These are phyloP conservation scores for Solidago caesia DNA, from an alignment of 129 eudicot species.

Conservation along the genomic window DNA sequence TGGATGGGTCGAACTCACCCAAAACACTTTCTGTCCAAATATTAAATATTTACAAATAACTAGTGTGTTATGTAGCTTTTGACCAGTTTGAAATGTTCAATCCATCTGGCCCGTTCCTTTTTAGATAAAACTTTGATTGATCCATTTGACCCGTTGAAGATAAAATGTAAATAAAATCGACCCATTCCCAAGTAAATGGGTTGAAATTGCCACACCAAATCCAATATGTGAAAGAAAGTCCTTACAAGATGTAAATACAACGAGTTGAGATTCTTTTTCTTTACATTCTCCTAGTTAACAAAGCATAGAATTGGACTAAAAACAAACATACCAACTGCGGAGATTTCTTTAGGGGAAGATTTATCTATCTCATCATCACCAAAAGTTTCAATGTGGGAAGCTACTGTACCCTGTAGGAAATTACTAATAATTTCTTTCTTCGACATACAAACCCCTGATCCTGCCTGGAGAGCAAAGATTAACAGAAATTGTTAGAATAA, in stretches of 20 bases:
- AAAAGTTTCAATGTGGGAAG: conserved; percentile 53
- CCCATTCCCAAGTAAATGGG: neutral
- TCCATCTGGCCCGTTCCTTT: too few species aligned
- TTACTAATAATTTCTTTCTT: conserved; percentile 55
- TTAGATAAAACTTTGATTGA: too few species aligned
- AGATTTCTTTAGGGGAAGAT: conserved; percentile 18
- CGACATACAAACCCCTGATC: conserved; percentile 60
- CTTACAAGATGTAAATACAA: neutral
- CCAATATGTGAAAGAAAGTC: neutral
- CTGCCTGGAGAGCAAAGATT: conserved; percentile 46
- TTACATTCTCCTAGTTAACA: neutral
- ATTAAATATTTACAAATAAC: too few species aligned
- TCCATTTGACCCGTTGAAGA: neutral
- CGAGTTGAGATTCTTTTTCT: neutral
- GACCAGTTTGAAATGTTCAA: too few species aligned
- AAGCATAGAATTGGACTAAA: neutral
- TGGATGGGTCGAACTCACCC: too few species aligned
- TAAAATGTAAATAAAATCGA: neutral
- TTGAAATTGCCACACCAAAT: neutral
- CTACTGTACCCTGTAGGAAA: conserved; percentile 79
- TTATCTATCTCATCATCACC: conserved; percentile 46
- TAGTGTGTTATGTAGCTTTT: too few species aligned
- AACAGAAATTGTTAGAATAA: neutral
- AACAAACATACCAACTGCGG: conserved; percentile 40
- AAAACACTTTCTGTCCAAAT: too few species aligned